Base-by-base conservation (phyloP, 192 early-diverging fungal species). In the Thoreauomyces humboldtii region DNA sequence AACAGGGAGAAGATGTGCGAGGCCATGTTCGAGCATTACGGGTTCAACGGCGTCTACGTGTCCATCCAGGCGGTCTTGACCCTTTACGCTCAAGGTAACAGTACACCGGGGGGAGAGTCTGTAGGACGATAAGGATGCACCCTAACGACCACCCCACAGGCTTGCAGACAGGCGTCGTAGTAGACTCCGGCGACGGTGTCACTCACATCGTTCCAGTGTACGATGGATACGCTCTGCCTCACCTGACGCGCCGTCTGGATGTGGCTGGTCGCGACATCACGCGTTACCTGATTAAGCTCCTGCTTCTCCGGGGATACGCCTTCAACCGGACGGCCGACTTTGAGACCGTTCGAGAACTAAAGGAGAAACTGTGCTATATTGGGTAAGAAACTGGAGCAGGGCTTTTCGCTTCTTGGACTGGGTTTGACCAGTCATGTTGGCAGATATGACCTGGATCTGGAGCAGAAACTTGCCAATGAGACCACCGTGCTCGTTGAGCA, bases 151-250 rank as follows among this genome's bases (percentile, higher is more conserved):
- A n/a, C n/a, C n/a, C n/a, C 19, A 35, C 45, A 91, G 90, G 89
- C 58, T 74, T 96, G 60, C 78, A 89, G 59, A 96, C 96, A 17
- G 96, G 96, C 72, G 93, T 98, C 41, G 96, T 99, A 4, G 90
- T 99, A 14, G 96, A 99, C 77, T 96, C 94, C 50, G 96, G 96
- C 21, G 96, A 99, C 75, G 95, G 96, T 74, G 96, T 99, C 27
- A 96, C 96, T 9, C 96, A 99, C 68, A 96, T 97, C 78, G 96
- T 99, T 21, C 96, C 96, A 32, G 94, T 99, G n/a, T 96, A 92
- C 72, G 87, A 98, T 61, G 94, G 96, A 31, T 96, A 88, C 68
- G 88, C 95, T 4, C 83, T 94, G 32, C 91, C 93, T 17, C 90
- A 98, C 67, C 75, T 92, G 65, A 90, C 90, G 28, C 85, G 85